These are phyloP conservation scores for Ophiostoma tasmaniense DNA, from an alignment of 2,329 filamentous ascomycete genomes.

Conservation along the genomic window DNA sequence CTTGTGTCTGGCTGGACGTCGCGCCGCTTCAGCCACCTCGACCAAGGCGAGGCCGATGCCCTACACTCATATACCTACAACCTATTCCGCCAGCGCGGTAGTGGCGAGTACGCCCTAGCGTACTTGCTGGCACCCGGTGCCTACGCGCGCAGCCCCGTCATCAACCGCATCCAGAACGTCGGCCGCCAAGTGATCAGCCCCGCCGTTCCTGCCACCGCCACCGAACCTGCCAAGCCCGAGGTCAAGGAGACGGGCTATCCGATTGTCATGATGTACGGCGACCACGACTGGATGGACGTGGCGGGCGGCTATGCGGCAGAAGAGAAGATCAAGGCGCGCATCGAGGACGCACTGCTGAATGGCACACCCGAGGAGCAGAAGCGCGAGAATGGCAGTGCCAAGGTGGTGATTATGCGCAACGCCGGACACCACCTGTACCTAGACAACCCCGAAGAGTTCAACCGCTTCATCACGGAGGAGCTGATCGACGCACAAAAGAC, in stretches of 20 bases:
- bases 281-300: slow-evolving; percentile 98
- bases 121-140: slow-evolving; percentile 92
- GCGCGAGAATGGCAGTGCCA: slow-evolving; percentile 69
- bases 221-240: slow-evolving; percentile 25
- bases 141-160: slow-evolving; percentile 78
- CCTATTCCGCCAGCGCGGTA: slow-evolving; percentile 84
- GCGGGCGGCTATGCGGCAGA: slow-evolving; percentile 72
- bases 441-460: slow-evolving; percentile 52
- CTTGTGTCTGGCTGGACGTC: slow-evolving; percentile 94
- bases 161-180: slow-evolving; percentile 77
- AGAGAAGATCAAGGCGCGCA: slow-evolving; percentile 66
- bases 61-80: slow-evolving; percentile 92
- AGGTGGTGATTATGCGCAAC: slow-evolving; percentile 65
- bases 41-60: slow-evolving; percentile 66
- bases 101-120: slow-evolving; percentile 85
- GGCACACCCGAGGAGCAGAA: slow-evolving; percentile 60
- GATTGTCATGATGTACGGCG: slow-evolving; percentile 89
- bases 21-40: slow-evolving; percentile 83
- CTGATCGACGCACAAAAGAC: slow-evolving; percentile 40
- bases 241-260: slow-evolving; percentile 60
- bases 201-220: slow-evolving; percentile 20
- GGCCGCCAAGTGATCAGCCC: slow-evolving; percentile 57
- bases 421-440: slow-evolving; percentile 53
- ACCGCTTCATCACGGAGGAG: slow-evolving; percentile 43
- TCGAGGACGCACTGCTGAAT: slow-evolving; percentile 48